A percentile compares a stretch with the other conserved stretches of the same genome.
Conservation (phyloP, 768 basidiomycete species). For the Gymnopilus junonius region DNA sequence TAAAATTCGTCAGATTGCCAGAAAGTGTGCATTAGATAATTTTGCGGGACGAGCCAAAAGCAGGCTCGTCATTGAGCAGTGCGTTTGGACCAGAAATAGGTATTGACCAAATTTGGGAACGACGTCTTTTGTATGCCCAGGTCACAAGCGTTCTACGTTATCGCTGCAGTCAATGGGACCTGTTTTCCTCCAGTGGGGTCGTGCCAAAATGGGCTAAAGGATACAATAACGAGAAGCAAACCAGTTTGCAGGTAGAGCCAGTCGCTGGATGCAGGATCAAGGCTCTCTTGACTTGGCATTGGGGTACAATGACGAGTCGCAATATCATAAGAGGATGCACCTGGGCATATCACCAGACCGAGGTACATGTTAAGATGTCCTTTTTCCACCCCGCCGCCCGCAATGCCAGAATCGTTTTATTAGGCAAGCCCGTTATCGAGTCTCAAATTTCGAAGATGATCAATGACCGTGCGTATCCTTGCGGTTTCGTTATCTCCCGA, state of each 20-base stretch:
- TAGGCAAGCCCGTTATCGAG: background rate
- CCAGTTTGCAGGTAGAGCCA: background rate
- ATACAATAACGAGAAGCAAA: background rate
- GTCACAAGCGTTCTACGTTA: background rate
- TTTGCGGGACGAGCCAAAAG: background rate
- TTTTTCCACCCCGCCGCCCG: background rate
- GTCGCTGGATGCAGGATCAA: background rate
- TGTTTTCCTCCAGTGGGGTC: background rate
- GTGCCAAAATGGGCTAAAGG: background rate
- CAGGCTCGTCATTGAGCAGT: background rate
- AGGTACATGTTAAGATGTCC: background rate
- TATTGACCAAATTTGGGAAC: background rate
- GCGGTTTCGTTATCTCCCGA: background rate
- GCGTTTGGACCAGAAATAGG: background rate
- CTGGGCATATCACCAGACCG: background rate
- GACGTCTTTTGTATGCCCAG: background rate
- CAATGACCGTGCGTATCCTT: background rate
- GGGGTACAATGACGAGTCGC: background rate
- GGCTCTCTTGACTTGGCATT: background rate
- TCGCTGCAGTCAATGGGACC: background rate
- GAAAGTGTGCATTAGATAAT: background rate
- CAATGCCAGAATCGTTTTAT: background rate
- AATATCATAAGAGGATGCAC: background rate
- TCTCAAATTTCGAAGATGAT: background rate
- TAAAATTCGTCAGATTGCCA: background rate